Conservation (phyloP, 306 rosid genomes). For the Cicer bijugum region DNA sequence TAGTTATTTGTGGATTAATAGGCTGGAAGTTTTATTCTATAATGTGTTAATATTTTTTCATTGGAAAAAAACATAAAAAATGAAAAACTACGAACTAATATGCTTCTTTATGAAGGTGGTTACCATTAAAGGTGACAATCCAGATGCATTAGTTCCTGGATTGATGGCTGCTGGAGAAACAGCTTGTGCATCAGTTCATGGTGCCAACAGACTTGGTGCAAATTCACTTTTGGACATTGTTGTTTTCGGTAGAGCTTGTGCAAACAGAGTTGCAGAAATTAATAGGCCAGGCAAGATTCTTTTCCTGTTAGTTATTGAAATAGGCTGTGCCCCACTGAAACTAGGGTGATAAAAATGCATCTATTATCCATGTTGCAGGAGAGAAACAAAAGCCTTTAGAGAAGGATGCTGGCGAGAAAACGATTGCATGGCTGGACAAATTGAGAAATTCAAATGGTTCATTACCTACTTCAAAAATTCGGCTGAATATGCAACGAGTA, state of each 20-base stretch:
- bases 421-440: slow-evolving; percentile 96
- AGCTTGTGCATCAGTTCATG: slow-evolving; percentile 95
- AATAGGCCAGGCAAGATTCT: slow-evolving; percentile 69
- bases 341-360: slow-evolving; percentile 1
- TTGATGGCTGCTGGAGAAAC: slow-evolving; percentile 96
- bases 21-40: slow-evolving; percentile 14
- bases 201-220: slow-evolving; percentile 95
- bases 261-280: slow-evolving; percentile 89
- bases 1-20: slow-evolving; percentile 12
- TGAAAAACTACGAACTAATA: background rate
- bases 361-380: slow-evolving; percentile 58
- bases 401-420: slow-evolving; percentile 84
- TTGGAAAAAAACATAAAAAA: background rate
- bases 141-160: slow-evolving; percentile 78
- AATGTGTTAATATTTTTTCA: background rate
- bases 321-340: background rate
- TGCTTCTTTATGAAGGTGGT: slow-evolving; percentile 59
- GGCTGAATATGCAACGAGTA: slow-evolving; percentile 92
- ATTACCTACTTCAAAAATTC: slow-evolving; percentile 73
- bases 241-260: slow-evolving; percentile 93
- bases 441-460: slow-evolving; percentile 90
- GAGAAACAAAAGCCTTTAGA: slow-evolving; percentile 85
- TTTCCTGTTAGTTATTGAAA: background rate
- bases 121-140: slow-evolving; percentile 71
- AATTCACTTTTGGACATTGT: slow-evolving; percentile 95